A percentile compares a stretch with the other conserved stretches of the same genome.
Evolutionary conservation across 1,139 yeast genomes (phyloP).

Genomic region (Kodamaea fungicola): DNA sequence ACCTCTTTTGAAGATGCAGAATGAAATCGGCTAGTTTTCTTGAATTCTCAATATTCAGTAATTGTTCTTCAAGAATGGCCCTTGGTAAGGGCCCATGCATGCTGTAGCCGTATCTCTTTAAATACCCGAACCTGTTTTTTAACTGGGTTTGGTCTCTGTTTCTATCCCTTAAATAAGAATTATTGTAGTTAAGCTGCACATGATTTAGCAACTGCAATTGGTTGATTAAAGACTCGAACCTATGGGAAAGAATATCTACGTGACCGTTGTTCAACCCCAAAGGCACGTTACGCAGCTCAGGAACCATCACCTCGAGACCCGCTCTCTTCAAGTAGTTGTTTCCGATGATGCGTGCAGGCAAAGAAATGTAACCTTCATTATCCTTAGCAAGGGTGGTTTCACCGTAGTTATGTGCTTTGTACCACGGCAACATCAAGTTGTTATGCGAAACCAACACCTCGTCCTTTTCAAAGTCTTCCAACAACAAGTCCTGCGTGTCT

Average conservation of each 20-base stretch:
- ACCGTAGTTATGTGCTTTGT: slow-evolving; percentile 29
- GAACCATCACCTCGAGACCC: slow-evolving; percentile 9
- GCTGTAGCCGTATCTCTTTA: slow-evolving; percentile 35
- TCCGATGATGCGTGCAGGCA: slow-evolving; percentile 32
- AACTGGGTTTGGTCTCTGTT: slow-evolving; percentile 9
- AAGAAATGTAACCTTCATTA: slow-evolving; percentile 31
- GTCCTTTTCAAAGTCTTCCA: slow-evolving; percentile 14
- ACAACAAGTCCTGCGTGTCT: slow-evolving; percentile 18
- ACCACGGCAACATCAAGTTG: slow-evolving; percentile 35
- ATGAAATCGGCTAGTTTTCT: slow-evolving; percentile 14
- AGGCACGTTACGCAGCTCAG: slow-evolving; percentile 13
- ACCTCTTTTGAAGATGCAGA: slow-evolving; percentile 15
- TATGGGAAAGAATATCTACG: slow-evolving; percentile 21
- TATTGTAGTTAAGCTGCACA: slow-evolving; percentile 16
- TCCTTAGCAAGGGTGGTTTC: slow-evolving; percentile 39
- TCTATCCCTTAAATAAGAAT: slow-evolving; percentile 5
- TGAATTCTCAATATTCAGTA: slow-evolving; percentile 16
- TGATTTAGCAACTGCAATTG: slow-evolving; percentile 37
- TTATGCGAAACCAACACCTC: slow-evolving; percentile 35
- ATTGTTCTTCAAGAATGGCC: slow-evolving; percentile 15
- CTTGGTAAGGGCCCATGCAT: slow-evolving; percentile 29
- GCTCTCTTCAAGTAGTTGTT: slow-evolving; percentile 25
- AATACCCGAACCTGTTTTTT: slow-evolving; percentile 18
- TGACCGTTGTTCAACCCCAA: slow-evolving; percentile 31
- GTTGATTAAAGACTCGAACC: slow-evolving; percentile 29